Evolutionary conservation across 2,329 filamentous ascomycete species (phyloP), one percentile per base, ranked within the genome.

Genomic region (Venturia aucupariae): DNA sequence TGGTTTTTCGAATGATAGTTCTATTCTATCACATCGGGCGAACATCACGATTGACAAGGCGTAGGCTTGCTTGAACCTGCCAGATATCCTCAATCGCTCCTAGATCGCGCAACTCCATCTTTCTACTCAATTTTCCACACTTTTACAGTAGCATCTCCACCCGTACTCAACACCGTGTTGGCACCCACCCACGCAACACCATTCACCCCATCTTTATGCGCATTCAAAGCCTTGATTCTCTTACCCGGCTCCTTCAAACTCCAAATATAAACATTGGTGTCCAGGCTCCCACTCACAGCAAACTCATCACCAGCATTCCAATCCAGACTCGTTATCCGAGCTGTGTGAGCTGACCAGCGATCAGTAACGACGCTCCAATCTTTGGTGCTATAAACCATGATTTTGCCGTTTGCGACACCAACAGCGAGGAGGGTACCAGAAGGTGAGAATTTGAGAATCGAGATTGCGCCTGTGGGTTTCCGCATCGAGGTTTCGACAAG

Each of bases 181-280:
- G 65, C 81, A 65, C 69, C 69, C 80, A 90, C 81, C 92, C 93
- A 99, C 15, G 83, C 83, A 19, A 97, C 88, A 19, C 90, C 93
- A 69, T 89, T 91, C 22, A 97, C 92, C 11, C 94, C 94, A 72
- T 97, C 94, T 78, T 97, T 97, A 78, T 99, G 94, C 61, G 93
- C 92, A 72, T 96, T 96, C 27, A 86, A 78, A 17, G 86, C 88
- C 79, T 94, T 93, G 69, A 95, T 84, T 69, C 93, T 84, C 75
- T 90, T 90, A 2, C 90, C 92, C 0, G 93, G 93, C 73, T 90
- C 90, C 54, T 80, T 78, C 64, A 97, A 76, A 74, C 90, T 96
- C 91, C 94, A 99, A 38, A 96, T 86, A 73, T 90, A 92, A 24
- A 99, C 84, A 71, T 96, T 92, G 0, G 93, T 97, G 74, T 99